Evolutionary conservation across 1,284 basidiomycete genomes (phyloP).

Genomic region (Singerocomus rubriflavus): DNA sequence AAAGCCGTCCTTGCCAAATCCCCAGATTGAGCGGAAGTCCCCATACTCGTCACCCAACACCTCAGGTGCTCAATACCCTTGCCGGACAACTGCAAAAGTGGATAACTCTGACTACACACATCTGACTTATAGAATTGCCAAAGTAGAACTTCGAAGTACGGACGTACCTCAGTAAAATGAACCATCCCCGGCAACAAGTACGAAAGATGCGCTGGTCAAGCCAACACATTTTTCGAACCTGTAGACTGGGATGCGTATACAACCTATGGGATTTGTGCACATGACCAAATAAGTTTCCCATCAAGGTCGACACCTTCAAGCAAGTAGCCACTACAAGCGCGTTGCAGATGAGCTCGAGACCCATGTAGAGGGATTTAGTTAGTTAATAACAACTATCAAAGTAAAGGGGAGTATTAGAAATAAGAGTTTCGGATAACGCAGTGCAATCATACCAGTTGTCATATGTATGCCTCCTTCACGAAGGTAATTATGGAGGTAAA

Average conservation of each 20-base stretch:
- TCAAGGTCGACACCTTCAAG: background rate
- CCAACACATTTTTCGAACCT: background rate
- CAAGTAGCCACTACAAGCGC: background rate
- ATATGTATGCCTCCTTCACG: background rate
- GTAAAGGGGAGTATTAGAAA: background rate
- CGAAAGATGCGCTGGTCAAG: background rate
- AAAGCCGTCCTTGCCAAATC: too few species aligned
- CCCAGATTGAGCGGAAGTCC: background rate
- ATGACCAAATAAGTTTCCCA: constrained; percentile 1
- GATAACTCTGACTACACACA: background rate
- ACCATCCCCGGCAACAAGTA: background rate
- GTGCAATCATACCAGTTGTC: background rate
- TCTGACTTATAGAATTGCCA: background rate
- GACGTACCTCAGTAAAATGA: background rate
- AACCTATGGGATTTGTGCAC: background rate
- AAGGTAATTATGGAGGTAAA: background rate
- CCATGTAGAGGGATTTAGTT: background rate
- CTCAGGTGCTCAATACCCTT: background rate
- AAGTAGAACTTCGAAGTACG: background rate
- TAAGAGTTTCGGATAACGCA: background rate
- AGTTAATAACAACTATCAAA: background rate
- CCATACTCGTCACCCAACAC: too few species aligned
- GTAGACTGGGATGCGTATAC: background rate
- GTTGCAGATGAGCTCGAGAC: background rate
- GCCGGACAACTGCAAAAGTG: background rate